Conservation (phyloP, 129 eudicot genomes). For the Tanacetum coccineum region DNA sequence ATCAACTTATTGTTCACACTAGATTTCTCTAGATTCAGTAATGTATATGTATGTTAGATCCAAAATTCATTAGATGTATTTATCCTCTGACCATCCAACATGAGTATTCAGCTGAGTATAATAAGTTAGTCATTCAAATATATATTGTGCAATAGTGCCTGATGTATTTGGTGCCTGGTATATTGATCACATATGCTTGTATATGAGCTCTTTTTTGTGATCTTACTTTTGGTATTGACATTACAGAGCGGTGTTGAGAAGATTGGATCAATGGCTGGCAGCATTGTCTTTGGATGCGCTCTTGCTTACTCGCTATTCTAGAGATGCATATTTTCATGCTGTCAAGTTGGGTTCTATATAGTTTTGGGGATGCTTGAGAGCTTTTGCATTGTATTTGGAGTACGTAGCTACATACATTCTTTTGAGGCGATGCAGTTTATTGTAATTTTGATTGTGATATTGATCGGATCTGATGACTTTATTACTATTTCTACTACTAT, state of each 20-base stretch:
- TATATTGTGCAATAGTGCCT: no score
- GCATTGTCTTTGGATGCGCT: constrained; percentile 46
- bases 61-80: no score
- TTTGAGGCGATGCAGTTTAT: constrained; percentile 31
- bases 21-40: no score
- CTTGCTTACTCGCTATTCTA: constrained; percentile 39
- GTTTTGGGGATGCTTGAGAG: constrained; percentile 21
- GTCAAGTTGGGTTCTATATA: constrained; percentile 20
- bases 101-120: no score
- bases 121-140: no score
- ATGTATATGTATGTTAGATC: no score
- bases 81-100: no score
- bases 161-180: no score
- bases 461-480: constrained; percentile 9
- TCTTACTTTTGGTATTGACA: constrained; percentile 9
- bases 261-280: constrained; percentile 41
- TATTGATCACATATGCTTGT: neutral
- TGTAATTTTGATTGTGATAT: constrained; percentile 31
- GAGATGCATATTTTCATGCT: constrained; percentile 19
- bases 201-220: neutral
- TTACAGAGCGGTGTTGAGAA: constrained; percentile 59
- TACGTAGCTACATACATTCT: constrained; percentile 40
- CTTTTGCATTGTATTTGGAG: constrained; percentile 33
- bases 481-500: constrained; percentile 10
- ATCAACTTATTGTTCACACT: no score